Conservation (phyloP, 768 basidiomycete genomes). For the Termitomyces sp. region DNA sequence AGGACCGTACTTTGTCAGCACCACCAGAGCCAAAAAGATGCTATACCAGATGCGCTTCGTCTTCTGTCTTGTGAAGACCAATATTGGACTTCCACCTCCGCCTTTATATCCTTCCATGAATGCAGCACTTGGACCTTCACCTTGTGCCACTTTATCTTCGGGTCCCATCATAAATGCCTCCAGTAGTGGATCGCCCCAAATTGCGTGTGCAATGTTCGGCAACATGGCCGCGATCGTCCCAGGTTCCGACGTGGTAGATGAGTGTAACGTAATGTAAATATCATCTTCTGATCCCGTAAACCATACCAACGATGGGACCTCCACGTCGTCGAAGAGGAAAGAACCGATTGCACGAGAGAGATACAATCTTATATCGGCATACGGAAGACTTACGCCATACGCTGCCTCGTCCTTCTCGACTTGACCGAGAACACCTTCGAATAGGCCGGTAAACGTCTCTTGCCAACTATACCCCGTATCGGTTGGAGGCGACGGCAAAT, state of each 20-base stretch:
- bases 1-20: conserved; percentile 35
- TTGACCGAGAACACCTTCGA: conserved; percentile 52
- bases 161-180: conserved; percentile 53
- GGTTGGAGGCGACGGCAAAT: conserved; percentile 16
- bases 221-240: conserved; percentile 40
- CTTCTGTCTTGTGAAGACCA: conserved; percentile 59
- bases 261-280: conserved; percentile 42
- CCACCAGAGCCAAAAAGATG: conserved; percentile 53
- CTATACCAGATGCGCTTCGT: conserved; percentile 80
- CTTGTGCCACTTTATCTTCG: conserved; percentile 1
- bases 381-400: conserved; percentile 26
- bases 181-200: conserved; percentile 76
- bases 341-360: conserved; percentile 69
- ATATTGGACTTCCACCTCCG: conserved; percentile 41
- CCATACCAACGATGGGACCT: conserved; percentile 64
- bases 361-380: conserved; percentile 38
- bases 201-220: conserved; percentile 44
- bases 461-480: conserved; percentile 66
- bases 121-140: conserved; percentile 39
- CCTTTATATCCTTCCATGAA: conserved; percentile 56
- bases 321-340: conserved; percentile 74
- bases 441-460: conserved; percentile 56
- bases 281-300: conserved; percentile 56
- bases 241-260: conserved; percentile 12
- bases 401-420: conserved; percentile 26